Evolutionary conservation across 257 asterid genomes (phyloP), one percentile per base, ranked within the genome.

Genomic region (Linaria vulgaris): DNA sequence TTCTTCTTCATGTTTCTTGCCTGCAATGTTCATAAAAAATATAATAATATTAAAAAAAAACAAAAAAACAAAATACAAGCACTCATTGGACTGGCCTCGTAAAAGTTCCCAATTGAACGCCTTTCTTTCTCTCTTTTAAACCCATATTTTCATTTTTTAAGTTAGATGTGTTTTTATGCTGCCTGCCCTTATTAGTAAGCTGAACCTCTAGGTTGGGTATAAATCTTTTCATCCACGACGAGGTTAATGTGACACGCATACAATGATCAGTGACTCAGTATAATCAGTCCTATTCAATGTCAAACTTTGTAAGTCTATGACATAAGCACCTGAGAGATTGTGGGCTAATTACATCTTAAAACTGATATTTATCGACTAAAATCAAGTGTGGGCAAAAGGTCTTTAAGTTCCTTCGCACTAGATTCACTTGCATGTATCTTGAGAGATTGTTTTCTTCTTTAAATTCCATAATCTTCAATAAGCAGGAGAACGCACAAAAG

Each of bases 401-500:
- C n/a, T n/a, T n/a, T n/a, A n/a, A n/a, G n/a, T n/a, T n/a, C n/a
- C n/a, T n/a, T n/a, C n/a, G 41, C 41, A 34, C 41, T 11, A 34
- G 41, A 34, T 34, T 34, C 10, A 4, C 41, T 7, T n/a, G 23
- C 44, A 30, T 30, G n/a, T 55, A 8, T 34, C 3, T 1, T 23
- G 37, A 14, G 14, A 17, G 13, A 43, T 52, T 14, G 1, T 23
- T 23, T 49, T 55, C 51, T 19, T 53, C 58, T 11, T 15, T 46
- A 12, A 24, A 47, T 61, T 59, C 25, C n/a, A 24, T 34, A 11
- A 4, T 44, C 20, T 63, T 15, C 19, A 56, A 66, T 67, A 58
- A 61, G 72, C 91, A 92, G 94, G 96, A 85, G 45, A 89, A 92
- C 57, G 91, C 99, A 5, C 88, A 85, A 74, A 92, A 87, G 53